Evolutionary conservation across 305 asterid species (phyloP).

Genomic region (Fraxinus latifolia): DNA sequence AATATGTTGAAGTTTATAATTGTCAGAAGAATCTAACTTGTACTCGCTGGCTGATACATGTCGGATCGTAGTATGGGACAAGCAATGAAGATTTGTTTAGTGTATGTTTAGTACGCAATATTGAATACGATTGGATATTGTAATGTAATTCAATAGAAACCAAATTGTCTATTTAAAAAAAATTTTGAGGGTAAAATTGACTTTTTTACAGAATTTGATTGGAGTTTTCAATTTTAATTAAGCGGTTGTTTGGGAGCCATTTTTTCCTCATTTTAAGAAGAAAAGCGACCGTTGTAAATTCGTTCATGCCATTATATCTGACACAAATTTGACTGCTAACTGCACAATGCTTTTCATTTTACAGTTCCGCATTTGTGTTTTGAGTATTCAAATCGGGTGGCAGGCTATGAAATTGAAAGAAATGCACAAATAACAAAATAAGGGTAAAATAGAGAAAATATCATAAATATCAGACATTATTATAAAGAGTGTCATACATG

Average conservation of each 20-base stretch:
- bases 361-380: no score
- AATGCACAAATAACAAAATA: no score
- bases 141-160: neutral
- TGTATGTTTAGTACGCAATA: neutral
- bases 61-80: neutral
- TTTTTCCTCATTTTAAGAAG: neutral
- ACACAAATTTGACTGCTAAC: no score
- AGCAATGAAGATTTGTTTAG: neutral
- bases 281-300: no score
- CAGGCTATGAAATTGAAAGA: no score
- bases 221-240: neutral
- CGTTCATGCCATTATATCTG: no score
- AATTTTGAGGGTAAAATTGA: no score
- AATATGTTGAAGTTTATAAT: neutral
- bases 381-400: no score
- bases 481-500: neutral
- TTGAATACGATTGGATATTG: neutral
- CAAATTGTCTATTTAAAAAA: neutral
- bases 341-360: no score
- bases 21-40: neutral
- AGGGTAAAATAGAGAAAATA: no score
- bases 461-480: neutral
- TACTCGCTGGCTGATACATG: neutral
- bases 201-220: neutral
- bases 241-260: neutral